Base-by-base conservation (phyloP, 805 yeast genomes). In the Pichia kluyveri region DNA sequence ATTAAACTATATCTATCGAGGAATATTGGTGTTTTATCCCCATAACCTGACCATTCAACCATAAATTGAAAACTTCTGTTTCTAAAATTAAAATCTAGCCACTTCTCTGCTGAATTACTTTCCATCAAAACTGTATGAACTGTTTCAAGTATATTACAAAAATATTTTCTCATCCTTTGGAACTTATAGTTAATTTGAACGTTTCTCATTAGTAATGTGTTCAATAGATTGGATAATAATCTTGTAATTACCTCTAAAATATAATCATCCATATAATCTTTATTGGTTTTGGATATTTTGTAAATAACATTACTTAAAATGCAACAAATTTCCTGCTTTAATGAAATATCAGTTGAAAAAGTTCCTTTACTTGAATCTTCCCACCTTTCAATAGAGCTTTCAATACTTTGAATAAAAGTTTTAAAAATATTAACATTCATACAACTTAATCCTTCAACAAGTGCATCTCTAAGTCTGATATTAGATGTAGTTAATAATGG, bases 41-140 rank as follows among this genome's bases (percentile, higher is more conserved):
- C 97, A 63, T 79, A 80, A 0, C 95, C 96, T 62, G 96, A 89
- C 99, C 99, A 93, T 61, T 87, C 95, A 54, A 86, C 90, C 48
- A 93, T 69, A 57, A 78, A 83, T 42, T 81, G 78, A 67, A 88
- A 90, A 52, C 95, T 85, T 2, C 86, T 83, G 31, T 85, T 80
- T 46, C 96, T 71, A 2, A 89, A 91, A 54, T 83, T 88, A 62
- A 90, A 89, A 1, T 95, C 91, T n/a, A 90, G 69, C 79, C 90
- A 82, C 38, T 71, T 68, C 10, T 68, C 71, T 2, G 75, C 69
- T 17, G 66, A 64, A n/a, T 61, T 64, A 47, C 70, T 60, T 52
- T 72, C 70, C 52, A 70, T 61, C 49, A 76, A 56, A 8, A 84
- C 86, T 14, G 68, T 60, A 56, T 80, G 87, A n/a, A 86, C 79